Evolutionary conservation across 2,329 filamentous ascomycete species (phyloP).

Genomic region (Pseudovirgaria hyperparasitica): DNA sequence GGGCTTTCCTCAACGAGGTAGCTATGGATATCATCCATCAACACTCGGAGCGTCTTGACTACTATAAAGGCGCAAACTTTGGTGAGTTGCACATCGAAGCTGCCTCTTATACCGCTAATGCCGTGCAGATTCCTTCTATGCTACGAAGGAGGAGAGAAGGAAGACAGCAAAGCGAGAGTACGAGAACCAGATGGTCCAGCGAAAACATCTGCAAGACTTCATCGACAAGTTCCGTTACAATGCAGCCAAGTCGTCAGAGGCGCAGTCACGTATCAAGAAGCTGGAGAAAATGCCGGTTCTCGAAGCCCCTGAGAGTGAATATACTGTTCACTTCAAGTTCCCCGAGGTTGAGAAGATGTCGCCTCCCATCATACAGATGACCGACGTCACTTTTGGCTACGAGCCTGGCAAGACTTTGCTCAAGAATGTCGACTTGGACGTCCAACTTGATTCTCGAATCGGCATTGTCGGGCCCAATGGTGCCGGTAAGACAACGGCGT

Average conservation of each 20-base stretch:
- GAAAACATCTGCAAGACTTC: slow-evolving; percentile 88
- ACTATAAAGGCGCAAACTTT: slow-evolving; percentile 97
- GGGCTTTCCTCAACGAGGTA: slow-evolving; percentile 96
- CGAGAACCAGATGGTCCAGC: slow-evolving; percentile 92
- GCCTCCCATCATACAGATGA: slow-evolving; percentile 96
- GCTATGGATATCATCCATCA: slow-evolving; percentile 99
- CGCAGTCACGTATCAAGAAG: slow-evolving; percentile 98
- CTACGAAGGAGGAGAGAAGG: slow-evolving; percentile 89
- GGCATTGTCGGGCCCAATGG: slow-evolving; percentile 99
- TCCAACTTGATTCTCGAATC: slow-evolving; percentile 94
- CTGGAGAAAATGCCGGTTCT: slow-evolving; percentile 92
- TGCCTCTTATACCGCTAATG: slow-evolving; percentile 1
- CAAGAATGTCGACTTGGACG: slow-evolving; percentile 80
- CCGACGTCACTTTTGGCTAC: slow-evolving; percentile 83
- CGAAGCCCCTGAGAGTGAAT: slow-evolving; percentile 81
- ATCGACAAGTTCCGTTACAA: slow-evolving; percentile 99
- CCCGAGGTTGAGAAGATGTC: slow-evolving; percentile 96
- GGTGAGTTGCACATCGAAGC: slow-evolving; percentile 21
- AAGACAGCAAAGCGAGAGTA: slow-evolving; percentile 97
- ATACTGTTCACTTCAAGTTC: slow-evolving; percentile 93
- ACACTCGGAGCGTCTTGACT: slow-evolving; percentile 91
- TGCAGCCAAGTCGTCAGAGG: slow-evolving; percentile 94
- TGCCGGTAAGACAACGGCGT: slow-evolving; percentile 95
- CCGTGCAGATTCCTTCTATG: slow-evolving; percentile 71
- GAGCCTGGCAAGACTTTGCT: slow-evolving; percentile 65